phyloP scores from a whole-genome alignment of 768 basidiomycete genomes.

The Mycena chlorophos region DNA sequence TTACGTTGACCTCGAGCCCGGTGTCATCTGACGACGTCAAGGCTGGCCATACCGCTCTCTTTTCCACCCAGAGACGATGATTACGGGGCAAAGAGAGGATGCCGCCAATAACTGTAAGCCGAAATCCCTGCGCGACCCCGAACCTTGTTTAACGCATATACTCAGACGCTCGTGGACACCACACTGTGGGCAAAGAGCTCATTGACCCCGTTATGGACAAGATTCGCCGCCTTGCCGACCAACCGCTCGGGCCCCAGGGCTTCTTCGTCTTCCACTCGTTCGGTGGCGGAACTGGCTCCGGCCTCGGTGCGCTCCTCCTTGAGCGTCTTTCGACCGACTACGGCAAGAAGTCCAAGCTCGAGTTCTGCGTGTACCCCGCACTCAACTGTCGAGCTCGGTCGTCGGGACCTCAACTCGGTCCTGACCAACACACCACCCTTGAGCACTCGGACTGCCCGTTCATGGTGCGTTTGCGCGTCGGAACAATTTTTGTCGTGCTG shows the following conservation, averaged over 20 bases:
- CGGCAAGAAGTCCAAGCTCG: constrained; percentile 98
- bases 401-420: constrained; percentile 97
- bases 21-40: constrained; percentile 97
- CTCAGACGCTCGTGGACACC: constrained; percentile 96
- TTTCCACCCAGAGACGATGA: constrained; percentile 98
- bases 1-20: constrained; percentile 96
- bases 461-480: constrained; percentile 62
- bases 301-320: constrained; percentile 93
- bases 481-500: constrained; percentile 2
- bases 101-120: constrained; percentile 95
- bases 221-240: constrained; percentile 90
- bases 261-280: constrained; percentile 99
- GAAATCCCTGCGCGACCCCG: constrained; percentile 3
- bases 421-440: constrained; percentile 97
- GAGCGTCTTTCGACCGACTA: constrained; percentile 96
- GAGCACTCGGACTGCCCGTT: constrained; percentile 99
- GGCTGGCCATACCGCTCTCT: constrained; percentile 92
- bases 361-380: constrained; percentile 96
- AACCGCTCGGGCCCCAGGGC: constrained; percentile 94
- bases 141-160: not conserved
- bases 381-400: constrained; percentile 89
- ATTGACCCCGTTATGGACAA: constrained; percentile 97
- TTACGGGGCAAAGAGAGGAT: constrained; percentile 99
- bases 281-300: constrained; percentile 98
- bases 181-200: constrained; percentile 97